Evolutionary conservation across 768 basidiomycete species (phyloP), one percentile per base, ranked within the genome.

Genomic region (Serpula lacrymans): DNA sequence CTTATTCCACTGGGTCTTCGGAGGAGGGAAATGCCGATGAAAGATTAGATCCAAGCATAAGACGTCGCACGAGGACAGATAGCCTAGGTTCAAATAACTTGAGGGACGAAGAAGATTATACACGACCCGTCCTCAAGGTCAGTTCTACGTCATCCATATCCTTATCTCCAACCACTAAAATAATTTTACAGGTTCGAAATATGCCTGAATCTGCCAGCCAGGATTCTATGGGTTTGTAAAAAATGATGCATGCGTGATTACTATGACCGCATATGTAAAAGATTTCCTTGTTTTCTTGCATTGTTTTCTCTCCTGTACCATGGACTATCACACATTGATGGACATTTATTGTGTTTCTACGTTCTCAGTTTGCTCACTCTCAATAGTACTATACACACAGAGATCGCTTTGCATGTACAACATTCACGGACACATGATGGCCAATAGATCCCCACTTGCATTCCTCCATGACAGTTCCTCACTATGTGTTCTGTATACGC

Each of bases 51-150:
- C 34, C 55, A 26, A 54, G 51, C 10, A 35, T 54, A 22, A 50
- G 45, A 29, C 39, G 48, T 31, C 47, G 46, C 36, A 52, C 47
- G 25, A 48, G 47, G 41, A 57, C 50, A n/a, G 41, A 50, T 33
- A 50, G 50, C 25, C 49, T 41, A 10, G 52, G 45, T 21, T 43
- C 48, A n/a, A 48, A 48, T 27, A 30, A 42, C 16, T 39, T 69
- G 32, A 63, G 59, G 46, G 78, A 82, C 48, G 71, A 76, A 21
- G 73, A 78, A 45, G 80, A 78, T 45, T 77, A 78, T 60, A 73
- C 71, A 16, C 64, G 72, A 34, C 70, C 68, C 37, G 76, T 81
- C 18, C 69, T 82, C 45, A 77, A 66, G 46, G 80, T 73, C 58
- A 51, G 73, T 62, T 14, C 32, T 44, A 34, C 16, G 34, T 36